Evolutionary conservation across 1,284 basidiomycete genomes (phyloP), one percentile per base, ranked within the genome.

Genomic region (Bothia castanella): DNA sequence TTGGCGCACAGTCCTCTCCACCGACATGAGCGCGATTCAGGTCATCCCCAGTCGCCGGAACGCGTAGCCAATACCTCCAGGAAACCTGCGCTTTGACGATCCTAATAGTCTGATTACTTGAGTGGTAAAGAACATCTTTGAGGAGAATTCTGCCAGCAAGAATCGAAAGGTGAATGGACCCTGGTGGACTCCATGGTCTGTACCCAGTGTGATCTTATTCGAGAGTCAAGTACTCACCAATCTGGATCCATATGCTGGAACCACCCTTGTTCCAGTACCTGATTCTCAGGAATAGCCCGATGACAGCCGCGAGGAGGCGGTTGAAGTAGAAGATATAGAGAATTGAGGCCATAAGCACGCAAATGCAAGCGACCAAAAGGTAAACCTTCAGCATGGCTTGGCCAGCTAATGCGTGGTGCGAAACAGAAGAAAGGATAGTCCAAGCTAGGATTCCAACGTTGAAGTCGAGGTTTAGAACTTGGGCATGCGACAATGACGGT

Each of bases 281-380:
- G 13, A 89, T 61, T 37, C 86, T 83, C 36, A 90, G 69, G 14
- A 77, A 55, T 45, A 80, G 66, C 17, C 80, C 77, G 52, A 92
- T 69, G 51, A 88, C 55, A 49, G 79, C 80, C 11, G 83, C 91
- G 51, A 93, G 67, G 42, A 94, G 72, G 32, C 91, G 82, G 69
- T 94, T 94, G 82, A 87, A 92, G 72, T 88, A 95, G 77, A 96
- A 95, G 55, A 92, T 78, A 68, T 93, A 93, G 52, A 87, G 62
- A 47, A 86, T 70, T n/a, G 86, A 72, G 36, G 79, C 82, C 45
- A 91, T 66, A 54, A 87, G 78, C 51, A 92, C 81, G 59, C 82
- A 82, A 49, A 89, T 71, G 63, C 83, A 84, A 58, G 85, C 78
- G 56, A 87, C 77, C 57, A 94, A 77, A 42, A 95, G 74, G 47